Evolutionary conservation across 176 grass and related monocot genomes (phyloP), one percentile per base, ranked within the genome.

Genomic region (Carex myosuroides): DNA sequence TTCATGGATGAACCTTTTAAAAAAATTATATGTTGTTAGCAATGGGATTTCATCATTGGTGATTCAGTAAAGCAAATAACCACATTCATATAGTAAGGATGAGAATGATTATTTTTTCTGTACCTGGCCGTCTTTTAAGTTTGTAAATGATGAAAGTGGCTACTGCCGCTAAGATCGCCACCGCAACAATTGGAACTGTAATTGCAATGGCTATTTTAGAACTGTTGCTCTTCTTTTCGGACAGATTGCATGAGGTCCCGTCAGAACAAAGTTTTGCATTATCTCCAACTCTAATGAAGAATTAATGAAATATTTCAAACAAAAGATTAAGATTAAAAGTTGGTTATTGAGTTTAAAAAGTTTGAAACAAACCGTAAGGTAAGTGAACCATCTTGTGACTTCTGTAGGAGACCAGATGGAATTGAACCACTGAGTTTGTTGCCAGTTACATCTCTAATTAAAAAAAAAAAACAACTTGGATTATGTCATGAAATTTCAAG

Each of bases 381-480:
- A 42, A 95, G 85, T 42, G 58, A 82, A 2, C 89, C 89, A 80
- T 88, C 82, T 85, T 89, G 57, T 71, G 52, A 61, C 60, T 85
- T 89, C 75, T 86, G 80, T 3, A 89, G 80, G 35, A 91, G 71
- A 13, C 83, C 66, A 32, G 83, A n/a, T 5, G 93, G 88, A 24
- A 95, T 89, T 46, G 82, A 68, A 39, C 87, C 85, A 63, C 24
- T 81, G 13, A 92, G 82, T 5, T 84, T 81, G 32, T 92, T 94
- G 5, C 81, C 79, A 2, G 86, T 92, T 32, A 95, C 90, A 86
- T 95, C 87, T 87, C 93, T 95, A 29, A 35, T 61, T 10, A 39
- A 39, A 39, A 5, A 39, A 5, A 39, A 56, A 88, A 76, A 18
- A 5, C 50, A 79, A 59, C 14, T 35, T 18, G 8, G 60, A 29